A percentile compares a stretch with the other conserved stretches of the same genome.
Conservation (phyloP, 768 basidiomycete species). For the Russula virescens region DNA sequence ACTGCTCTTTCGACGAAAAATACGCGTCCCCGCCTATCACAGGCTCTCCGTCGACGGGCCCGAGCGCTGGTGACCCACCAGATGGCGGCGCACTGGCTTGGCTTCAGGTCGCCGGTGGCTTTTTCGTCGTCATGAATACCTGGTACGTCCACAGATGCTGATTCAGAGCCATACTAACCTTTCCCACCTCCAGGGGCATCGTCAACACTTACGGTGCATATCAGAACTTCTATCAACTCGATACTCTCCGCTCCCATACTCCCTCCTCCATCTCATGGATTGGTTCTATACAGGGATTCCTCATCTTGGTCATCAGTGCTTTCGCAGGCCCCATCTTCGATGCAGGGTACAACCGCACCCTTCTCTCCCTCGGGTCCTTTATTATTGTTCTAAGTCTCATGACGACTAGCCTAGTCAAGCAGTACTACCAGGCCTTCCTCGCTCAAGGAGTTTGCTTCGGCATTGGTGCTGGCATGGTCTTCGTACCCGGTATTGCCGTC, state of each 20-base stretch:
- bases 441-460: slow-evolving; percentile 42
- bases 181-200: slow-evolving; percentile 18
- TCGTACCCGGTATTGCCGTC: slow-evolving; percentile 39
- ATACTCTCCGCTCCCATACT: slow-evolving; percentile 12
- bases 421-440: slow-evolving; percentile 37
- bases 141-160: slow-evolving; percentile 4
- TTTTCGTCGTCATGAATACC: slow-evolving; percentile 24
- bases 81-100: slow-evolving; percentile 22
- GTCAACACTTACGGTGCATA: slow-evolving; percentile 25
- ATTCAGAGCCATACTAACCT: background rate
- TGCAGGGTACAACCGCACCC: slow-evolving; percentile 20
- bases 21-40: too few relatives aligned
- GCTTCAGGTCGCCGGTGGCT: slow-evolving; percentile 22
- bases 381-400: slow-evolving; percentile 21
- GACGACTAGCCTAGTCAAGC: slow-evolving; percentile 22
- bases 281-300: slow-evolving; percentile 23
- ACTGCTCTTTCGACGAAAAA: background rate
- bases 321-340: slow-evolving; percentile 25
- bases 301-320: slow-evolving; percentile 19
- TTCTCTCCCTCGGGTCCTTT: slow-evolving; percentile 24
- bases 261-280: slow-evolving; percentile 26
- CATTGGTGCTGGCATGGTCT: slow-evolving; percentile 40
- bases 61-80: background rate
- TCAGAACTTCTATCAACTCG: slow-evolving; percentile 20
- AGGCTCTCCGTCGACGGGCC: background rate